Evolutionary conservation across 1,139 yeast species (phyloP).

Genomic region (Yamadazyma aaseri): DNA sequence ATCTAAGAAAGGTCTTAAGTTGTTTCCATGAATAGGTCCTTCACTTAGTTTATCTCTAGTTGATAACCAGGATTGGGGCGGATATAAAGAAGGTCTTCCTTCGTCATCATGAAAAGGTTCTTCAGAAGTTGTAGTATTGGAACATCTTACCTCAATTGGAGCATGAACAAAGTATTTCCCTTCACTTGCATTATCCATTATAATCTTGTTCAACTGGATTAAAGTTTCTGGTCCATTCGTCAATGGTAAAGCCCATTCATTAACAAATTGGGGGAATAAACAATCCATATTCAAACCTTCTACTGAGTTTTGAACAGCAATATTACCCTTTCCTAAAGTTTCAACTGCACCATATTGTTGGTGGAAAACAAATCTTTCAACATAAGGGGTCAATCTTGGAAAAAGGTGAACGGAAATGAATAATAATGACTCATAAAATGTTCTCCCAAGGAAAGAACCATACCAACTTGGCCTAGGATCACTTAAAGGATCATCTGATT

Average conservation of each 20-base stretch:
- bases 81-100: slow-evolving; percentile 47
- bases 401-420: slow-evolving; percentile 74
- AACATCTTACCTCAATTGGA: slow-evolving; percentile 92
- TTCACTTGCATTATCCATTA: slow-evolving; percentile 56
- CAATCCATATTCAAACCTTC: slow-evolving; percentile 96
- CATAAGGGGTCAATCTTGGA: slow-evolving; percentile 77
- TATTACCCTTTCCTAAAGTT: slow-evolving; percentile 62
- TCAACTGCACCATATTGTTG: slow-evolving; percentile 82
- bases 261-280: slow-evolving; percentile 87
- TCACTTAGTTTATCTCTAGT: slow-evolving; percentile 35
- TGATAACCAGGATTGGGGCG: slow-evolving; percentile 41
- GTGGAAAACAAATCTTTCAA: slow-evolving; percentile 80
- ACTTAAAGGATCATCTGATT: slow-evolving; percentile 62
- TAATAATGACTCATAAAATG: slow-evolving; percentile 73
- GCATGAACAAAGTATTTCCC: slow-evolving; percentile 84
- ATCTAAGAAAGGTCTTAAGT: slow-evolving; percentile 76
- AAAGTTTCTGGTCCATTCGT: slow-evolving; percentile 72
- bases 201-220: slow-evolving; percentile 58
- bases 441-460: slow-evolving; percentile 75
- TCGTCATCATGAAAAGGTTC: slow-evolving; percentile 41
- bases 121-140: slow-evolving; percentile 68
- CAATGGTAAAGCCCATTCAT: slow-evolving; percentile 95
- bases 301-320: slow-evolving; percentile 76
- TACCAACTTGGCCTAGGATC: slow-evolving; percentile 78
- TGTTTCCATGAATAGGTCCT: slow-evolving; percentile 86